Conservation (phyloP, 2,329 filamentous ascomycete species). For the Whalleya microplaca region DNA sequence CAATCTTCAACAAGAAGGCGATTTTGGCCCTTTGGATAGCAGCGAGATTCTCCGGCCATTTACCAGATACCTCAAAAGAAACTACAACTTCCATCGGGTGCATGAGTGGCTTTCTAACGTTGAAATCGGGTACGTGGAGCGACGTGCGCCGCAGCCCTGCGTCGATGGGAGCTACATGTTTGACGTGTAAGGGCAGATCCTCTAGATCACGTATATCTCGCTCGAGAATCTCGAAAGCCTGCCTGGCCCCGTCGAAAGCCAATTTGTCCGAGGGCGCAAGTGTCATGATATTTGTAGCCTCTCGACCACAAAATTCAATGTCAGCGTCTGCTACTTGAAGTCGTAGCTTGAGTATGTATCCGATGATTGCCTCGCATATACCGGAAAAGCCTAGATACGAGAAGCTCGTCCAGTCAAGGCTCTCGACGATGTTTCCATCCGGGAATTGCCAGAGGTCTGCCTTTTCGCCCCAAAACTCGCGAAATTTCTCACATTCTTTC, state of each 20-base stretch:
- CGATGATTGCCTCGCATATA: slow-evolving; percentile 79
- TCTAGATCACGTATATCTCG: slow-evolving; percentile 76
- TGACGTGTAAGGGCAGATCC: slow-evolving; percentile 83
- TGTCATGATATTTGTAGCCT: slow-evolving; percentile 53
- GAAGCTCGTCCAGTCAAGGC: slow-evolving; percentile 78
- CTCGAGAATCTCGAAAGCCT: slow-evolving; percentile 75
- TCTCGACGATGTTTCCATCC: slow-evolving; percentile 92
- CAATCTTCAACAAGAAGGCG: slow-evolving; percentile 81
- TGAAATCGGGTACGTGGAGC: slow-evolving; percentile 53
- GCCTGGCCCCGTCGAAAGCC: slow-evolving; percentile 69
- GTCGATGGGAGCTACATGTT: slow-evolving; percentile 75
- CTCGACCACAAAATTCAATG: slow-evolving; percentile 54
- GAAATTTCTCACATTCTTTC: slow-evolving; percentile 78
- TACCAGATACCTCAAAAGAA: slow-evolving; percentile 89
- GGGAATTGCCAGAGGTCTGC: slow-evolving; percentile 93
- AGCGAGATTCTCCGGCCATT: slow-evolving; percentile 89
- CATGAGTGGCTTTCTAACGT: slow-evolving; percentile 48
- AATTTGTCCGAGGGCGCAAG: slow-evolving; percentile 53
- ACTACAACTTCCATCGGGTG: slow-evolving; percentile 77
- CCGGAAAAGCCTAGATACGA: slow-evolving; percentile 54
- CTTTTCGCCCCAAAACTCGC: slow-evolving; percentile 93
- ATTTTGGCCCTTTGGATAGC: slow-evolving; percentile 94
- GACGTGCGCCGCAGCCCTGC: slow-evolving; percentile 76
- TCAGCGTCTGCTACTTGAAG: slow-evolving; percentile 62
- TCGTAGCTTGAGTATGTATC: slow-evolving; percentile 72